Base-by-base conservation (phyloP, 768 basidiomycete species). In the Cystobasidium ongulense region DNA sequence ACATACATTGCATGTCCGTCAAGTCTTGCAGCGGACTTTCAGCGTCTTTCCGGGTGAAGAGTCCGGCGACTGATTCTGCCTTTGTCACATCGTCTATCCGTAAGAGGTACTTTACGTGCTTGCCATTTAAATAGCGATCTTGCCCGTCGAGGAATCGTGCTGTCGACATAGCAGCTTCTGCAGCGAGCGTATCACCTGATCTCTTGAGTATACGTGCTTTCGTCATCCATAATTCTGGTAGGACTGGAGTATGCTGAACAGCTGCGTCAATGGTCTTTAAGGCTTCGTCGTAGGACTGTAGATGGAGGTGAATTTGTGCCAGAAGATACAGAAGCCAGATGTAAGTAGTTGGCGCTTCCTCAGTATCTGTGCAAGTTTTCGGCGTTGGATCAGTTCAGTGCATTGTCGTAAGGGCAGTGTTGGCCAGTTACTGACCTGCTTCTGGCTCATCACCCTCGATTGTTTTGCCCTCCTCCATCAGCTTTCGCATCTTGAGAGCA, bases 31-130 rank as follows among this genome's bases (percentile, higher is more conserved):
- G 86, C 21, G 92, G 89, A 63, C 86, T 84, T 0, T 84, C 77
- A 1, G 91, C 87, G 78, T 92, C 94, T 87, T 95, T 97, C 92
- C 94, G 94, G 1, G 95, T 98, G 80, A 99, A 99, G 73, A 96
- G 76, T 1, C 89, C 91, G 21, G 95, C 83, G 5, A 92, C 83
- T 1, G 85, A 82, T 65, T 84, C 86, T 0, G 91, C 95, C 79
- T 90, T 89, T 50, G 88, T 86, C 1, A 90, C 80, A 80, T 91
- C 84, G 3, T 90, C 94, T 4, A 89, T 91, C 53, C 94, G 83
- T 46, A 98, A 81, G 59, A 89, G 85, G 79, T 98, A 98, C 80
- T 98, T 98, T 0, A 88, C 95, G 61, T 86, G 85, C 81, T 98
- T 98, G 39, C 90, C 90, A 81, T 99, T 98, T 78, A 99, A 80